Percentiles rank a stretch among this genome's conserved stretches.
phyloP scores from a whole-genome alignment of 441 rosid species.

The Brassica balearica region DNA sequence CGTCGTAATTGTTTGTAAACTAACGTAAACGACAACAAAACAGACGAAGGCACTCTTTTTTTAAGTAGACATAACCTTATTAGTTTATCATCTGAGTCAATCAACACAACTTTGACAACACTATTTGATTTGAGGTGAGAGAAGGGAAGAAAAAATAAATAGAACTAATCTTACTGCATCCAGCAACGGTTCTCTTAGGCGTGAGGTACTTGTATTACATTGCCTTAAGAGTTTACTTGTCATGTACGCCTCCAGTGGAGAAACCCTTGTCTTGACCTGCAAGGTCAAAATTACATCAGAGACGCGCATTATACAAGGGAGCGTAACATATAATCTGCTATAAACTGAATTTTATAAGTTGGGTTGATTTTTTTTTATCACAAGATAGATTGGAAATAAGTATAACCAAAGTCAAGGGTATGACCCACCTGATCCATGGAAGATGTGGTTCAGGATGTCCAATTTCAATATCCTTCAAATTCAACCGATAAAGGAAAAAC shows the following conservation, averaged over 20 bases:
- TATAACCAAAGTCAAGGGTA: not conserved
- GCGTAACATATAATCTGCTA: not conserved
- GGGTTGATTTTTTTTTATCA: not conserved
- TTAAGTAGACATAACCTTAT: not conserved
- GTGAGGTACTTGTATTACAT: not conserved
- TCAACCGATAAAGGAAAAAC: not conserved
- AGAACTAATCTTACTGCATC: not conserved
- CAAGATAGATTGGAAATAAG: not conserved
- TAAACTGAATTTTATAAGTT: not conserved
- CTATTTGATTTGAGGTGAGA: not conserved
- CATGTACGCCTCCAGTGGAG: not conserved
- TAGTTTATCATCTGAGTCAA: not conserved
- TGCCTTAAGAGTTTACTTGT: slow-evolving; percentile 11
- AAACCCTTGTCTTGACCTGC: slow-evolving; percentile 5
- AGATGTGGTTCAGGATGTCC: slow-evolving; percentile 1
- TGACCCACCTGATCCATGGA: slow-evolving; percentile 15
- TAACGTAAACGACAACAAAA: slow-evolving; percentile 15
- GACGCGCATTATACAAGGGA: not conserved
- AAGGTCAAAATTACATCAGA: not conserved
- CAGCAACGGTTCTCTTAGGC: not conserved
- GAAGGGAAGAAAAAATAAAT: not conserved
- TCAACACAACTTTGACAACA: not conserved
- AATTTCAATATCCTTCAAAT: not conserved
- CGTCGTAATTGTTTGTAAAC: not conserved
- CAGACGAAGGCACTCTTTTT: slow-evolving; percentile 6